phyloP scores from a whole-genome alignment of 2,329 filamentous ascomycete genomes.

The Sclerotinia spermophila region DNA sequence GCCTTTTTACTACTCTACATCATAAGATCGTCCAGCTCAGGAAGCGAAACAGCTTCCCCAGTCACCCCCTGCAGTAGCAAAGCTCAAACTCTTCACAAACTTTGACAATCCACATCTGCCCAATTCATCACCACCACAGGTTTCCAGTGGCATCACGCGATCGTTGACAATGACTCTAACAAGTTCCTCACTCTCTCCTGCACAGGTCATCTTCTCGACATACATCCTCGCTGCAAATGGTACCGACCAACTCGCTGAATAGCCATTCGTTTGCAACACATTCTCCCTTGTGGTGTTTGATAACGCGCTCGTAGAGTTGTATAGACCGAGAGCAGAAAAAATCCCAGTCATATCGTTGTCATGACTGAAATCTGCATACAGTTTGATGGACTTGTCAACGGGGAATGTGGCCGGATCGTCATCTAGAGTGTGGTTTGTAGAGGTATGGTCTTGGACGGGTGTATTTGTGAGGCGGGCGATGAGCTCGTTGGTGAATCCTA shows the following conservation, averaged over 20 bases:
- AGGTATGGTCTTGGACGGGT: constrained; percentile 69
- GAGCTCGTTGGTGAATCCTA: constrained; percentile 85
- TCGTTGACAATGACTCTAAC: constrained; percentile 83
- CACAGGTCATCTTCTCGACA: constrained; percentile 81
- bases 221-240: constrained; percentile 80
- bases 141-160: constrained; percentile 67
- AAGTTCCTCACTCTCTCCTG: constrained; percentile 56
- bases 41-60: constrained; percentile 63
- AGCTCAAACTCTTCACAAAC: constrained; percentile 73
- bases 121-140: constrained; percentile 64
- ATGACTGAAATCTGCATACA: constrained; percentile 91
- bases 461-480: constrained; percentile 70
- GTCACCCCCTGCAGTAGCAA: constrained; percentile 66
- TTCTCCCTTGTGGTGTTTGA: constrained; percentile 49
- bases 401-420: constrained; percentile 67
- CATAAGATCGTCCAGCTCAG: background rate
- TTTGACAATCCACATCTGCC: constrained; percentile 67
- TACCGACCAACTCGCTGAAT: constrained; percentile 72
- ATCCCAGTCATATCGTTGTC: constrained; percentile 83
- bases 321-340: constrained; percentile 73
- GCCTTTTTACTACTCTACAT: background rate
- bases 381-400: constrained; percentile 48
- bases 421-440: constrained; percentile 75
- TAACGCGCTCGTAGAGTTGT: constrained; percentile 59
- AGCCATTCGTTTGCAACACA: constrained; percentile 58